phyloP scores from a whole-genome alignment of 441 rosid species.

The Adansonia rubrostipa region DNA sequence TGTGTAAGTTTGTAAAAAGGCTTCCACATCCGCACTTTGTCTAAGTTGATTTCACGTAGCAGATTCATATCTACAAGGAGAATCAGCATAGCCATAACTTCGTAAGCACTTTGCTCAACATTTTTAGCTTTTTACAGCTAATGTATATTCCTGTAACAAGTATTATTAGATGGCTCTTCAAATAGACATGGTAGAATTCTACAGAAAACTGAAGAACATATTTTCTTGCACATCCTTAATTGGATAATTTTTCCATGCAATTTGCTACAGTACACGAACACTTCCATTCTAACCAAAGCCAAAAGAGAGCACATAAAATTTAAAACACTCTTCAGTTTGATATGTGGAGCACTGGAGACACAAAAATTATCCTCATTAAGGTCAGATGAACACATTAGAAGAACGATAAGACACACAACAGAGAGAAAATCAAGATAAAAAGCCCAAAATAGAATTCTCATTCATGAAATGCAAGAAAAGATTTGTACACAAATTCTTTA shows the following conservation, averaged over 20 bases:
- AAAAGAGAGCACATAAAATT: not conserved
- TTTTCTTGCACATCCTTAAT: not conserved
- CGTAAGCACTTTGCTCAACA: conserved; percentile 11
- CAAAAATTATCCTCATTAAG: not conserved
- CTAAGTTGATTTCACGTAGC: conserved; percentile 85
- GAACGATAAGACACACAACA: conserved; percentile 14
- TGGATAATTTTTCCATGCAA: not conserved
- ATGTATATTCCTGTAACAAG: not conserved
- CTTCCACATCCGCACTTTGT: conserved; percentile 95
- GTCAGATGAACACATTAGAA: not conserved
- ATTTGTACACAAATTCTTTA: not conserved
- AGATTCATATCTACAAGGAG: conserved; percentile 62
- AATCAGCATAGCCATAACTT: conserved; percentile 29
- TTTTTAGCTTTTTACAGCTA: conserved; percentile 2
- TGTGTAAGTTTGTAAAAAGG: conserved; percentile 70
- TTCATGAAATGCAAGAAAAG: conserved; percentile 2
- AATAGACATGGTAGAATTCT: not conserved
- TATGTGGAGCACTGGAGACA: not conserved
- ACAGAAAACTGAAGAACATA: conserved; percentile 3
- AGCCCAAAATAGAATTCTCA: conserved; percentile 8
- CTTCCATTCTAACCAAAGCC: conserved; percentile 15
- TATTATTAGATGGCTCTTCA: not conserved
- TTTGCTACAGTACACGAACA: not conserved
- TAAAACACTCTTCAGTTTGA: not conserved
- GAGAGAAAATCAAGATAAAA: not conserved